These are phyloP conservation scores for Boletellus ananas DNA, from an alignment of 768 basidiomycete species.

Conservation along the genomic window DNA sequence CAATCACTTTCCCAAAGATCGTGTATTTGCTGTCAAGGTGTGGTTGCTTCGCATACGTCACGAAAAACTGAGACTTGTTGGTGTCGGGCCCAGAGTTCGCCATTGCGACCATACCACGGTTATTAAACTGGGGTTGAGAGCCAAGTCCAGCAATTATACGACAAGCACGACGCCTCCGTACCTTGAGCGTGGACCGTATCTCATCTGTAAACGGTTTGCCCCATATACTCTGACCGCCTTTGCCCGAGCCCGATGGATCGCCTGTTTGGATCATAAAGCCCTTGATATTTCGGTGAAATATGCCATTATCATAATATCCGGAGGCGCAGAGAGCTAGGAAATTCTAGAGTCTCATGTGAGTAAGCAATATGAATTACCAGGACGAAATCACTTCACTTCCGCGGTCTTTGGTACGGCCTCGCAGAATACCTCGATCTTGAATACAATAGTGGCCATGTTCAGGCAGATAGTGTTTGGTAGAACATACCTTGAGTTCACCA, in stretches of 20 bases:
- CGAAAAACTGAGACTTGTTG: slow-evolving; percentile 90
- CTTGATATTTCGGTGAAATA: slow-evolving; percentile 94
- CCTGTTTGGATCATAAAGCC: slow-evolving; percentile 96
- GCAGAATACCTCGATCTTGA: slow-evolving; percentile 92
- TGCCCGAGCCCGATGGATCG: slow-evolving; percentile 86
- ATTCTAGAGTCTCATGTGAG: slow-evolving; percentile 52
- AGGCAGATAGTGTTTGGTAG: neutral
- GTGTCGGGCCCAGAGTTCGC: slow-evolving; percentile 93
- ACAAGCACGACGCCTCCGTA: slow-evolving; percentile 28
- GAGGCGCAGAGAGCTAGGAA: slow-evolving; percentile 93
- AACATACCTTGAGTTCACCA: slow-evolving; percentile 85
- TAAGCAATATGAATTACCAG: neutral
- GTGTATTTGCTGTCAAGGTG: slow-evolving; percentile 95
- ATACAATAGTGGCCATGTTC: neutral
- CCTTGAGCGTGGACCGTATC: slow-evolving; percentile 91
- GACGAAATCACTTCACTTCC: slow-evolving; percentile 53
- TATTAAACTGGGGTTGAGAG: slow-evolving; percentile 70
- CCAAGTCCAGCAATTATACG: neutral
- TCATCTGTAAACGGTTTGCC: slow-evolving; percentile 90
- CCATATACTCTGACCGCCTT: slow-evolving; percentile 97
- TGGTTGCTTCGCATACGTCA: slow-evolving; percentile 88
- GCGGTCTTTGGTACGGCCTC: slow-evolving; percentile 94
- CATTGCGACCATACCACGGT: slow-evolving; percentile 94
- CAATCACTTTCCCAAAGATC: slow-evolving; percentile 97
- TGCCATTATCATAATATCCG: slow-evolving; percentile 75